These are phyloP conservation scores for Saturnispora galanensis DNA, from an alignment of 805 yeast species.

Conservation along the genomic window DNA sequence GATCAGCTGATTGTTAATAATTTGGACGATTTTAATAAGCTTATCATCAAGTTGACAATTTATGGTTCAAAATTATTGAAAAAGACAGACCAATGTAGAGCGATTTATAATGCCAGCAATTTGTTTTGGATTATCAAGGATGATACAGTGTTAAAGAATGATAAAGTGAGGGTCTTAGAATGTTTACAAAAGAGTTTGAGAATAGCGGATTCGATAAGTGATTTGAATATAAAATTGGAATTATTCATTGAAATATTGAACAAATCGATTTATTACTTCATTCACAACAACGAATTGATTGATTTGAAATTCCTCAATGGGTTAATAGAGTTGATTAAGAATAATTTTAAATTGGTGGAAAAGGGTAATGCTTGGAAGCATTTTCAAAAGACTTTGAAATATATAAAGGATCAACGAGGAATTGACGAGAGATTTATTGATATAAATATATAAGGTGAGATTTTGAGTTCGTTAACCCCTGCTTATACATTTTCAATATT, in stretches of 20 bases:
- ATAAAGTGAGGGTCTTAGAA: constrained; percentile 72
- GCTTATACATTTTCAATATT: too few relatives aligned
- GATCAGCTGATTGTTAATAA: constrained; percentile 30
- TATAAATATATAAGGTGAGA: background rate
- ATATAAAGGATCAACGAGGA: constrained; percentile 57
- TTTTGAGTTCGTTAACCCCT: background rate
- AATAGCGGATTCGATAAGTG: constrained; percentile 93
- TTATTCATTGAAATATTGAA: constrained; percentile 85
- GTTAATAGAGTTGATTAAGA: constrained; percentile 68
- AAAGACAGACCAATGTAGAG: constrained; percentile 91
- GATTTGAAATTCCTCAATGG: constrained; percentile 75
- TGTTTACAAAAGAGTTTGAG: constrained; percentile 82
- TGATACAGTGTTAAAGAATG: constrained; percentile 25
- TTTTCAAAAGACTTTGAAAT: constrained; percentile 64
- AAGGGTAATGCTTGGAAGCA: constrained; percentile 28
- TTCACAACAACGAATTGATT: constrained; percentile 65
- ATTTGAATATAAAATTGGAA: constrained; percentile 60
- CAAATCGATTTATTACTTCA: constrained; percentile 75
- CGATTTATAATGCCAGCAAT: constrained; percentile 81
- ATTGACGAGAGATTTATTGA: constrained; percentile 53
- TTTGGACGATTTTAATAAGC: constrained; percentile 63
- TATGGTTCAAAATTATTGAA: constrained; percentile 82
- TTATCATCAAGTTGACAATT: constrained; percentile 77
- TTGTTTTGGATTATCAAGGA: constrained; percentile 86
- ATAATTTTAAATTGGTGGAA: constrained; percentile 38